These are phyloP conservation scores for Hevea brasiliensis DNA, from an alignment of 345 rosid species.

Conservation along the genomic window DNA sequence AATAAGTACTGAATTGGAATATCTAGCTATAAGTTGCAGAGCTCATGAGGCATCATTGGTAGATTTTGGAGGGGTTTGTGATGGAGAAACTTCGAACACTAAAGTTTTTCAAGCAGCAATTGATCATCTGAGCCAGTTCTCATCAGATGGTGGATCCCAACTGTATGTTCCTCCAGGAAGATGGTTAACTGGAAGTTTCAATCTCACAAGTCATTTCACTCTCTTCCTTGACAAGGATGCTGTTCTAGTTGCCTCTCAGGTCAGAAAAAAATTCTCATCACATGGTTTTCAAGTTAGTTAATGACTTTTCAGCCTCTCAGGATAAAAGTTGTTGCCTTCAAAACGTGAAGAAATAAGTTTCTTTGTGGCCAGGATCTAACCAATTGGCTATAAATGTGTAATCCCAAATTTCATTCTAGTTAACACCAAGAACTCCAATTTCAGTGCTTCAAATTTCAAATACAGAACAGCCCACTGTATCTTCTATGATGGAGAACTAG, in stretches of 20 bases:
- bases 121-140: conserved; percentile 34
- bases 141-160: conserved; percentile 36
- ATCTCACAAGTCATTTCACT: conserved; percentile 47
- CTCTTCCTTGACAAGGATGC: conserved; percentile 45
- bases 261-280: not conserved
- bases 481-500: not conserved
- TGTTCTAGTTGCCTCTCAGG: conserved; percentile 49
- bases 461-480: too few species aligned
- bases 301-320: too few species aligned
- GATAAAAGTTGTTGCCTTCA: too few species aligned
- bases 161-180: conserved; percentile 50
- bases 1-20: conserved; percentile 17
- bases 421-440: too few species aligned
- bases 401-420: not conserved
- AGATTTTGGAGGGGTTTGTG: conserved; percentile 39
- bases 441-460: too few species aligned
- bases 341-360: too few species aligned
- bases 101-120: conserved; percentile 43
- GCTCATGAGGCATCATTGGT: conserved; percentile 23
- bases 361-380: too few species aligned
- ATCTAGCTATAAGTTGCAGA: conserved; percentile 26
- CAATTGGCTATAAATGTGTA: too few species aligned
- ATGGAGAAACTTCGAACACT: conserved; percentile 46
- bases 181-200: conserved; percentile 52
- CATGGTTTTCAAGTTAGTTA: not conserved